phyloP scores from a whole-genome alignment of 805 yeast species.

The Teunomyces cretensis region DNA sequence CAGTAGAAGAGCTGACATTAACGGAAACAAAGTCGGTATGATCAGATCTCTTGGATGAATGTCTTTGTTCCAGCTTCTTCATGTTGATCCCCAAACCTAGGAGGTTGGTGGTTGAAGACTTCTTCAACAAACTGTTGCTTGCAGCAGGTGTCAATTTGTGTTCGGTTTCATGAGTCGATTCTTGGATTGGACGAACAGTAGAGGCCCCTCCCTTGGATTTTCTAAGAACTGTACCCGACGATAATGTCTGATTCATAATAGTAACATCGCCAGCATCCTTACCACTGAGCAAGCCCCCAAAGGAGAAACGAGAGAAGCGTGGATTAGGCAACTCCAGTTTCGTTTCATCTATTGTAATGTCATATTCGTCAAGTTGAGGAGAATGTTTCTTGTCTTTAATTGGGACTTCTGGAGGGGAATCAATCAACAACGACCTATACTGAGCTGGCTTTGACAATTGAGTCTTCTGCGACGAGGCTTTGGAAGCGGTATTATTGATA shows the following conservation, averaged over 20 bases:
- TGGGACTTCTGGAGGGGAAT: conserved; percentile 16
- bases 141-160: background rate
- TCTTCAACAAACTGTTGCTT: conserved; percentile 19
- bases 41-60: background rate
- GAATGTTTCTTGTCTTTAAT: conserved; percentile 7
- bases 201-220: conserved; percentile 8
- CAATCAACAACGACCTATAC: conserved; percentile 20
- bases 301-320: conserved; percentile 41
- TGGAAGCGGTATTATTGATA: conserved; percentile 1
- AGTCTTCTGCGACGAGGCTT: conserved; percentile 2
- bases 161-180: background rate
- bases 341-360: conserved; percentile 8
- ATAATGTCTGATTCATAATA: conserved; percentile 10
- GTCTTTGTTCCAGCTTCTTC: background rate
- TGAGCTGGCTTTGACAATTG: background rate
- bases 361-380: background rate
- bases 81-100: conserved; percentile 27
- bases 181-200: background rate
- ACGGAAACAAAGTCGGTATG: conserved; percentile 19
- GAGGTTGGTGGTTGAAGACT: conserved; percentile 20
- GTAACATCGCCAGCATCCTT: conserved; percentile 10
- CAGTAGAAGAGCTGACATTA: conserved; percentile 13
- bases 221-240: conserved; percentile 20
- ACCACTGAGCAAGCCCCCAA: conserved; percentile 30
- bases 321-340: conserved; percentile 33